phyloP scores from a whole-genome alignment of 1,284 basidiomycete genomes.

The Anthracocystis setariae region DNA sequence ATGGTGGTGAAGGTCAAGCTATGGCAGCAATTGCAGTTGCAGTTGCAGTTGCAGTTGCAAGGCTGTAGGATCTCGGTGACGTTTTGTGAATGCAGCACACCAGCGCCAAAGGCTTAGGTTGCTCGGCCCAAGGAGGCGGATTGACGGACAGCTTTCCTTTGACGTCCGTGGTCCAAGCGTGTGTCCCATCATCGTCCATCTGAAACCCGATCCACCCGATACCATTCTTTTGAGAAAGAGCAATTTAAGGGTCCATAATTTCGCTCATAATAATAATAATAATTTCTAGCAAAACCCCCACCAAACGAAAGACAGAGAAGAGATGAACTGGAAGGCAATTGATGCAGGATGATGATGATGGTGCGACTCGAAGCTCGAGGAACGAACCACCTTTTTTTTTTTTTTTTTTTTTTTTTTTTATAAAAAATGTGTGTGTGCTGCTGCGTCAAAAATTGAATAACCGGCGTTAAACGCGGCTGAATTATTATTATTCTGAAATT shows the following conservation, averaged over 20 bases:
- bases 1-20: neutral
- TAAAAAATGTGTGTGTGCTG: too few relatives aligned
- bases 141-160: neutral
- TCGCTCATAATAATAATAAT: too few relatives aligned
- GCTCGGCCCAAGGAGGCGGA: neutral
- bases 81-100: too few relatives aligned
- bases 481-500: slow-evolving; percentile 21
- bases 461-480: slow-evolving; percentile 20
- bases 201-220: slow-evolving; percentile 18
- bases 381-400: too few relatives aligned
- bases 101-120: neutral
- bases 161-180: slow-evolving; percentile 25
- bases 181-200: slow-evolving; percentile 1
- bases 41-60: too few relatives aligned
- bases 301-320: neutral
- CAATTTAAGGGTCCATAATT: slow-evolving; percentile 4
- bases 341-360: too few relatives aligned
- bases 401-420: too few relatives aligned
- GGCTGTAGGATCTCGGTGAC: neutral
- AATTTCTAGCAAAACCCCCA: too few relatives aligned
- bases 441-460: slow-evolving; percentile 4
- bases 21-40: too few relatives aligned
- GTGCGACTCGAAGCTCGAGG: slow-evolving; percentile 16
- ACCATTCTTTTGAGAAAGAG: neutral
- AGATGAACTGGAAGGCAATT: neutral